Evolutionary conservation across 768 basidiomycete species (phyloP).

Genomic region (Lactarius hatsudake): DNA sequence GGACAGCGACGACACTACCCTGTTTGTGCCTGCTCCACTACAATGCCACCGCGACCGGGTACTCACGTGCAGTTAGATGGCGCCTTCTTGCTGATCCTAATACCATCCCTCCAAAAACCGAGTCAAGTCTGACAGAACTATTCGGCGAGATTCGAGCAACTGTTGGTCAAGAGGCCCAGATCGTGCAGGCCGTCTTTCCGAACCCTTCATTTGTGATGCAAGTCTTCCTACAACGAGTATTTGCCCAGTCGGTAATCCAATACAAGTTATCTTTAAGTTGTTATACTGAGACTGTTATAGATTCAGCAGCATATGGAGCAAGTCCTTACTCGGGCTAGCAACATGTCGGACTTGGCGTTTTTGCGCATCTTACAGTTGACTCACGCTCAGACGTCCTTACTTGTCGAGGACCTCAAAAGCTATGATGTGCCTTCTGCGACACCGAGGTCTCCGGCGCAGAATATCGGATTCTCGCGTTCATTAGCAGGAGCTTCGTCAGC

Average conservation of each 20-base stretch:
- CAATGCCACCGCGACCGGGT: background rate
- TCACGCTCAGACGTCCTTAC: constrained; percentile 68
- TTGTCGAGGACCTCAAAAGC: constrained; percentile 89
- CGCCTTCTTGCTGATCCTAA: constrained; percentile 75
- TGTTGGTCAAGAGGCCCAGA: constrained; percentile 93
- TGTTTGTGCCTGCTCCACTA: constrained; percentile 40
- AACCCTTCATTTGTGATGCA: constrained; percentile 97
- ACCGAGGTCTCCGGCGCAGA: constrained; percentile 62
- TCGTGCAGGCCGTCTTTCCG: constrained; percentile 98
- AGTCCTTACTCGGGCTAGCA: constrained; percentile 69
- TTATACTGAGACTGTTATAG: constrained; percentile 40
- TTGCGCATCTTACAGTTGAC: constrained; percentile 87
- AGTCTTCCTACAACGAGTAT: constrained; percentile 94
- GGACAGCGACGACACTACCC: constrained; percentile 50
- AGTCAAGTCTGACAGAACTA: constrained; percentile 74
- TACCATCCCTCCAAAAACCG: constrained; percentile 68
- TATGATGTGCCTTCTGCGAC: constrained; percentile 78
- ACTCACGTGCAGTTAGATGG: constrained; percentile 58
- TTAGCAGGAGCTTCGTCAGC: constrained; percentile 44
- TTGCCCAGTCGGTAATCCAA: constrained; percentile 86
- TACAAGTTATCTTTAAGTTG: constrained; percentile 3
- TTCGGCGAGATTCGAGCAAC: constrained; percentile 87
- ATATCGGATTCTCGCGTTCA: constrained; percentile 57
- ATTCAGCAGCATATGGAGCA: constrained; percentile 97
- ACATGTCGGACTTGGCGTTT: constrained; percentile 85